Percentiles rank a stretch among this genome's conserved stretches.
These are phyloP conservation scores for Fusarium nematophilum DNA, from an alignment of 2,329 filamentous ascomycete species.

Conservation along the genomic window DNA sequence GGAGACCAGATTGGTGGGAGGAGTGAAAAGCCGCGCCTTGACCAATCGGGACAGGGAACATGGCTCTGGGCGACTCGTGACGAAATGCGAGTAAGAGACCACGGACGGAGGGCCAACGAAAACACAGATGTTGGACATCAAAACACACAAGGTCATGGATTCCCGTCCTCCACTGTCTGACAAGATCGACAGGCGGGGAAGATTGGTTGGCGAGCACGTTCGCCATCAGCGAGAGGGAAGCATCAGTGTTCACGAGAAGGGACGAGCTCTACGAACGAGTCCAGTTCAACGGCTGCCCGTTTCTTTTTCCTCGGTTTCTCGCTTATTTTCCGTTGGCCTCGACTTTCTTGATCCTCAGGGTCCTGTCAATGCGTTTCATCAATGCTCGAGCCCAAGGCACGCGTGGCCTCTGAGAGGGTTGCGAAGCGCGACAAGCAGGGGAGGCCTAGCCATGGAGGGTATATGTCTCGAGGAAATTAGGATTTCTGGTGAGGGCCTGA, in stretches of 20 bases:
- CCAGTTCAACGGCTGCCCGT: constrained; percentile 1
- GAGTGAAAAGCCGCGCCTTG: constrained; percentile 1
- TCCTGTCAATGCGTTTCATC: constrained; percentile 32
- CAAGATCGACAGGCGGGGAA: constrained; percentile 36
- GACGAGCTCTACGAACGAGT: constrained; percentile 26
- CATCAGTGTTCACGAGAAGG: constrained; percentile 17
- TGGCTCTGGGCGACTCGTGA: background rate
- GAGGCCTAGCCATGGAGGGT: constrained; percentile 33
- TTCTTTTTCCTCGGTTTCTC: constrained; percentile 10
- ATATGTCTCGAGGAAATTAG: constrained; percentile 1
- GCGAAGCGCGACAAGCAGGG: constrained; percentile 38
- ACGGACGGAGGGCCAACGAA: constrained; percentile 23
- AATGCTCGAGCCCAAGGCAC: constrained; percentile 4
- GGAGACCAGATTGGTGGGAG: constrained; percentile 1
- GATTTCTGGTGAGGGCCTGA: constrained; percentile 1
- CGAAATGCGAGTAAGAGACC: background rate
- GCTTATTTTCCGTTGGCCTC: background rate
- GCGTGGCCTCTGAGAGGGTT: constrained; percentile 8
- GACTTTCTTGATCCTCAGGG: constrained; percentile 29
- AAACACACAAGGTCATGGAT: constrained; percentile 15
- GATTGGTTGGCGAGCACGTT: constrained; percentile 8
- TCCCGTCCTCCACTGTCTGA: constrained; percentile 13
- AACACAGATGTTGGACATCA: constrained; percentile 15
- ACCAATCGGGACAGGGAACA: constrained; percentile 4
- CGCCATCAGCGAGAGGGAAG: constrained; percentile 2